These are phyloP conservation scores for Orychophragmus violaceus DNA, from an alignment of 345 rosid genomes.

Conservation along the genomic window DNA sequence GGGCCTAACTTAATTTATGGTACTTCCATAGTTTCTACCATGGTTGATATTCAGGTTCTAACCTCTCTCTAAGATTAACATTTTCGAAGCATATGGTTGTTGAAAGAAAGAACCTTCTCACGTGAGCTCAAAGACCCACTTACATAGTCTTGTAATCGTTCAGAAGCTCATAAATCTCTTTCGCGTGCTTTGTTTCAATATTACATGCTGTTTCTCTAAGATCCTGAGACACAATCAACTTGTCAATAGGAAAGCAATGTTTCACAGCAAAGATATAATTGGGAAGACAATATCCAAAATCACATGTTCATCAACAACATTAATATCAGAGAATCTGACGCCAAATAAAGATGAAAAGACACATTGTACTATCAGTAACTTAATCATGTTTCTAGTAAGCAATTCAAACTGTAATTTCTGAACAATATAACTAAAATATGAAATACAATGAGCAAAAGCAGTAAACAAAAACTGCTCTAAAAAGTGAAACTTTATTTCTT, in stretches of 20 bases:
- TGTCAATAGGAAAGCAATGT: neutral
- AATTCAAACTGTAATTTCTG: too few species aligned
- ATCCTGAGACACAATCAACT: conserved; percentile 39
- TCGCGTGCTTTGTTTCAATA: conserved; percentile 58
- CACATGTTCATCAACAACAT: conserved; percentile 79
- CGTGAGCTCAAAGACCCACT: conserved; percentile 79
- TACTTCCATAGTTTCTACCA: too few species aligned
- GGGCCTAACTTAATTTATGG: neutral
- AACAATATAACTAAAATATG: too few species aligned
- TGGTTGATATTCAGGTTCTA: neutral
- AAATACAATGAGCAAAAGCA: too few species aligned
- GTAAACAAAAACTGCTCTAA: too few species aligned
- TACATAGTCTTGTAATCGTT: conserved; percentile 55
- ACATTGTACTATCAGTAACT: too few species aligned
- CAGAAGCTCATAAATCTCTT: conserved; percentile 46
- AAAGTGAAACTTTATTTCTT: too few species aligned
- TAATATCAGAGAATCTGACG: conserved; percentile 76
- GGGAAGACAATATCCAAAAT: neutral
- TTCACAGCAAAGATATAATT: neutral
- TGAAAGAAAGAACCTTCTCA: conserved; percentile 16
- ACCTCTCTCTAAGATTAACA: neutral
- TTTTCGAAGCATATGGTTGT: neutral
- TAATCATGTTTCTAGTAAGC: too few species aligned
- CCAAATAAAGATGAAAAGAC: too few species aligned
- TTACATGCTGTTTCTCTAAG: conserved; percentile 51